Conservation (phyloP, 169 alveolate species). For the Plasmodium coatneyi region DNA sequence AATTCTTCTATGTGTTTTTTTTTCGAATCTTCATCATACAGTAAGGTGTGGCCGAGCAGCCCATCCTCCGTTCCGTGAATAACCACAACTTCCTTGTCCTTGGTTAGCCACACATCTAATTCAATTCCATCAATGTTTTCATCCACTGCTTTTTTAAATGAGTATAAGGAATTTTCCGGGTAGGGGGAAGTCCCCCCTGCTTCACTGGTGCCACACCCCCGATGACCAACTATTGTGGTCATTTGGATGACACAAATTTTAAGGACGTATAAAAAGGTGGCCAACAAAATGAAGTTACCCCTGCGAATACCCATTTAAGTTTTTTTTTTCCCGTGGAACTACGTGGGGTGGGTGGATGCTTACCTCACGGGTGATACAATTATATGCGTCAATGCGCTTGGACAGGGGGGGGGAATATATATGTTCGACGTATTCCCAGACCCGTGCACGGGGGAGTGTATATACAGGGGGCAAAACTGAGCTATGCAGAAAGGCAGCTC, state of each 20-base stretch:
- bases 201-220: slow-evolving; percentile 84
- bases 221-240: slow-evolving; percentile 78
- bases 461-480: neutral
- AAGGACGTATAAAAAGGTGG: neutral
- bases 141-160: slow-evolving; percentile 77
- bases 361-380: neutral
- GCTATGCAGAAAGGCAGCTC: neutral
- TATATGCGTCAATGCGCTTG: neutral
- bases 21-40: neutral
- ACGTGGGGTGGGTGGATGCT: neutral
- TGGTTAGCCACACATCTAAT: slow-evolving; percentile 82
- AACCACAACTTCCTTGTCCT: slow-evolving; percentile 77
- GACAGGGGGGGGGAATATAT: neutral
- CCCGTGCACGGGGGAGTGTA: neutral
- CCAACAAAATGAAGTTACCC: neutral
- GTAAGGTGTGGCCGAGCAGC: slow-evolving; percentile 19
- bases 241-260: neutral
- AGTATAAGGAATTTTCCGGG: slow-evolving; percentile 80
- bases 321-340: neutral
- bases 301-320: neutral
- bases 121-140: slow-evolving; percentile 81
- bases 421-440: neutral
- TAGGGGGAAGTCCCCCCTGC: slow-evolving; percentile 76
- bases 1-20: slow-evolving; percentile 43
- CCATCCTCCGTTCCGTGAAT: slow-evolving; percentile 80